Conservation (phyloP, 306 rosid genomes). For the Rosa lucieae region DNA sequence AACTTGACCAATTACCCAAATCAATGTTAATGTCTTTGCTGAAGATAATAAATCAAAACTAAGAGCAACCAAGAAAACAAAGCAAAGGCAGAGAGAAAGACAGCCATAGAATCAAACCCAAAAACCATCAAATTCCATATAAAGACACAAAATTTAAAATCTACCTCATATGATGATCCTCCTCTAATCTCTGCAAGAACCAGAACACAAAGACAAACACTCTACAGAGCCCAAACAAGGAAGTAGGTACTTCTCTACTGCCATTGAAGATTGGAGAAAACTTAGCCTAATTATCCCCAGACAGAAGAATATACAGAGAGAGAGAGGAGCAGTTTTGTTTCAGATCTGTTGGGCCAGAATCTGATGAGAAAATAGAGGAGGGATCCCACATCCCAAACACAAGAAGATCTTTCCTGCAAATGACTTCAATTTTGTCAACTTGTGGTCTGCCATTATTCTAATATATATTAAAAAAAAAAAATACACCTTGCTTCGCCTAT, state of each 20-base stretch:
- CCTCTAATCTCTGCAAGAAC: conserved; percentile 16
- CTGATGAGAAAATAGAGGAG: conserved; percentile 33
- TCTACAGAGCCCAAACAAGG: conserved; percentile 8
- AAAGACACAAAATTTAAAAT: background rate
- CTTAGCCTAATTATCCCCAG: conserved; percentile 24
- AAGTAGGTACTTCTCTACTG: conserved; percentile 24
- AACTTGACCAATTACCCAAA: conserved; percentile 1
- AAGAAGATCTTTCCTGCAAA: conserved; percentile 32
- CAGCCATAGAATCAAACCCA: background rate
- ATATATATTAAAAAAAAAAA: background rate
- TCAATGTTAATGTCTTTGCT: background rate
- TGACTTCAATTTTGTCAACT: conserved; percentile 46
- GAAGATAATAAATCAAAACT: background rate
- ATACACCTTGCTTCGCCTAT: conserved; percentile 21
- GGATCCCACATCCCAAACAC: conserved; percentile 36
- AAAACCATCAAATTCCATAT: background rate
- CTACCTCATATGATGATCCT: conserved; percentile 26
- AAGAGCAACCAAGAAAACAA: background rate
- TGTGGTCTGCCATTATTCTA: conserved; percentile 43
- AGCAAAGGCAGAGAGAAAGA: background rate
- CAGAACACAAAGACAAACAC: conserved; percentile 6
- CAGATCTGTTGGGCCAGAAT: conserved; percentile 47
- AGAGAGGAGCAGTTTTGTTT: conserved; percentile 16
- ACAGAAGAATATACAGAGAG: conserved; percentile 16
- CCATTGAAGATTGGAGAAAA: conserved; percentile 25